Evolutionary conservation across 345 rosid genomes (phyloP), one percentile per base, ranked within the genome.

Genomic region (Eucalyptus coolabah): DNA sequence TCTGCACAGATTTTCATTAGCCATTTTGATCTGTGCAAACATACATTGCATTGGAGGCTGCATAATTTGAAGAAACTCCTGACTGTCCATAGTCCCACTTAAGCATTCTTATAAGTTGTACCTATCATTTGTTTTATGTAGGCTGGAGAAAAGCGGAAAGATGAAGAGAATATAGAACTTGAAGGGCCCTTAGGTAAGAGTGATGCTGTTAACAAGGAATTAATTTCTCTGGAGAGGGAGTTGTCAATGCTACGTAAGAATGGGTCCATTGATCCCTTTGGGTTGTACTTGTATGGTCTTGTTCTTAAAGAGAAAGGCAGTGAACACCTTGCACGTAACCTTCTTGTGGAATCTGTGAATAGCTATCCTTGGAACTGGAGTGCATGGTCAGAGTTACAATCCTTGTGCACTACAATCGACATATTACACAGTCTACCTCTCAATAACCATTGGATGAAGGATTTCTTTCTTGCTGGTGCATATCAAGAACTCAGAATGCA

Each of bases 61-160:
- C 56, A 86, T 86, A 86, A 45, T 86, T 53, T 12, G 40, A 50
- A 51, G 65, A 53, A 86, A 77, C 47, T 77, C 83, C 83, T 40
- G 83, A 40, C 47, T 77, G 83, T 40, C n/a, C 54, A 32, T 28
- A 37, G 86, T 51, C 87, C 19, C 90, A 65, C 44, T 7, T 88
- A 80, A 37, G 69, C 56, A 49, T 17, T 45, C 67, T 89, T 90
- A 28, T 91, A 49, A 44, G 32, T 88, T 86, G 14, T 51, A 30
- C 14, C 23, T 86, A 82, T 89, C 51, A n/a, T 16, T 89, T 91
- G 37, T 47, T 63, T 60, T 59, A 12, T 89, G 90, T 91, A 97
- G 98, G 99, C 99, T 89, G 99, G 99, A 90, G 99, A 98, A 91
- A 98, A 97, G 92, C 94, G 99, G 89, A 98, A 97, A 93, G 99